phyloP scores from a whole-genome alignment of 441 rosid species.

The Gossypium schwendimanii region DNA sequence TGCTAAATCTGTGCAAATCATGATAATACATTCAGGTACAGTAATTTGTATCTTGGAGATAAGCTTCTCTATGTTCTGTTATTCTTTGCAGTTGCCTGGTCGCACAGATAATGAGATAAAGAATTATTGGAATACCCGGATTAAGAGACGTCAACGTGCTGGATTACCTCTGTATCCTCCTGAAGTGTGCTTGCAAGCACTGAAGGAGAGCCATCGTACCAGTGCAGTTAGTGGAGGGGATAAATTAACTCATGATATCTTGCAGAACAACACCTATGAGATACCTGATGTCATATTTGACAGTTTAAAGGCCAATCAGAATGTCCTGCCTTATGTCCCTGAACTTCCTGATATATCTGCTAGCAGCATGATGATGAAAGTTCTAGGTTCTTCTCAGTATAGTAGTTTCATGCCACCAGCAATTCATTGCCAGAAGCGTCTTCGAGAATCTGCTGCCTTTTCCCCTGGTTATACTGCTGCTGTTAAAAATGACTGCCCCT shows the following conservation, averaged over 20 bases:
- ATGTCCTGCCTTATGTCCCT: slow-evolving; percentile 48
- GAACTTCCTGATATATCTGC: slow-evolving; percentile 53
- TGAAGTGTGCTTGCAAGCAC: slow-evolving; percentile 54
- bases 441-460: slow-evolving; percentile 45
- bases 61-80: slow-evolving; percentile 6
- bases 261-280: slow-evolving; percentile 46
- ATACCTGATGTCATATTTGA: slow-evolving; percentile 69
- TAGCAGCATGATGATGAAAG: slow-evolving; percentile 56
- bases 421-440: slow-evolving; percentile 50
- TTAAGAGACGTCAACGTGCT: slow-evolving; percentile 89
- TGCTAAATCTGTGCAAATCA: background rate
- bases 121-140: slow-evolving; percentile 97
- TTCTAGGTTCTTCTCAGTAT: slow-evolving; percentile 51
- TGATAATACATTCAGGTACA: background rate
- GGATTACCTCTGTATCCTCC: slow-evolving; percentile 96
- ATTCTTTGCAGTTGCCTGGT: slow-evolving; percentile 67
- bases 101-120: slow-evolving; percentile 99
- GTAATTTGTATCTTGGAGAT: background rate
- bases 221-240: slow-evolving; percentile 30
- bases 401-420: slow-evolving; percentile 47
- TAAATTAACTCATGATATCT: slow-evolving; percentile 47
- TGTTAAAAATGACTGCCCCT: slow-evolving; percentile 44
- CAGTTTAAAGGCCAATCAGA: slow-evolving; percentile 47
- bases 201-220: slow-evolving; percentile 44
- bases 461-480: slow-evolving; percentile 38